A percentile compares a stretch with the other conserved stretches of the same genome.
Conservation (phyloP, 1,139 yeast genomes). For the Geotrichum siamense region DNA sequence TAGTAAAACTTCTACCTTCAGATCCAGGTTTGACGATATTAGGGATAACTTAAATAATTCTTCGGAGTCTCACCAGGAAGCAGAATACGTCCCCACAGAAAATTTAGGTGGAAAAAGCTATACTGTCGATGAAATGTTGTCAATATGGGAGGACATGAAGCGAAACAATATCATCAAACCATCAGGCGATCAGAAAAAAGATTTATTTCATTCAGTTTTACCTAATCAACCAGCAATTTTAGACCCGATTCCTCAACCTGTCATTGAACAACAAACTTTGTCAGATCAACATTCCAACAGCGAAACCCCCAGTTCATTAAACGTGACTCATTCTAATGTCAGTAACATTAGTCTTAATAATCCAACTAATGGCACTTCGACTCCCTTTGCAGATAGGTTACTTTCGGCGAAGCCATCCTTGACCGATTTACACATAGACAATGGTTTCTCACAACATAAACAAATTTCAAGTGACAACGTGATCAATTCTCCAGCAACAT, state of each 20-base stretch:
- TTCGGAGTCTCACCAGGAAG: constrained; percentile 2
- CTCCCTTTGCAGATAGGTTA: constrained; percentile 14
- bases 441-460: constrained; percentile 12
- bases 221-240: constrained; percentile 22
- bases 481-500: constrained; percentile 9
- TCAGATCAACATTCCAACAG: constrained; percentile 6
- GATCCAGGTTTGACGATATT: constrained; percentile 10
- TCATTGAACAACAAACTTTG: constrained; percentile 7
- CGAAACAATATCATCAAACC: constrained; percentile 27
- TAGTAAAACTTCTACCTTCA: constrained; percentile 1
- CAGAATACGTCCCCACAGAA: constrained; percentile 9
- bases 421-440: constrained; percentile 14
- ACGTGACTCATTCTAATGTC: constrained; percentile 5
- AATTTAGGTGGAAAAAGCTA: constrained; percentile 35
- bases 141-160: constrained; percentile 47
- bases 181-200: constrained; percentile 30
- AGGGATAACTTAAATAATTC: constrained; percentile 1
- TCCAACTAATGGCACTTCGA: constrained; percentile 7
- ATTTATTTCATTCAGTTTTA: constrained; percentile 21
- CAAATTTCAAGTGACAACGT: constrained; percentile 5
- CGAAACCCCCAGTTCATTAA: not conserved
- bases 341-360: constrained; percentile 7
- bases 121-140: constrained; percentile 47
- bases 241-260: constrained; percentile 8
- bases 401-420: constrained; percentile 16